These are phyloP conservation scores for Lolium rigidum DNA, from an alignment of 176 grass and related monocot genomes.

Conservation along the genomic window DNA sequence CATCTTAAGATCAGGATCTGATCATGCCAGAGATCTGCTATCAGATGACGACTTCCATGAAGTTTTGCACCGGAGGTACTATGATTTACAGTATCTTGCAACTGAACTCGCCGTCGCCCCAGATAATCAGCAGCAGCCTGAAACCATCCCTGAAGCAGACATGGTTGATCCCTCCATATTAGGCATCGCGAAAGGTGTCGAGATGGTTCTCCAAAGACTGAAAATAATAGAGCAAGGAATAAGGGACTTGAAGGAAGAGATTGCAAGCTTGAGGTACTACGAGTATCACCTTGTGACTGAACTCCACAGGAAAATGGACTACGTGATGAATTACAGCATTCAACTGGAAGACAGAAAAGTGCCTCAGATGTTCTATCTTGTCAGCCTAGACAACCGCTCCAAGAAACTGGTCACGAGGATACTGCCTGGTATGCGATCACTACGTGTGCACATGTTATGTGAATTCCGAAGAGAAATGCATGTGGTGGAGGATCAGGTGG, in stretches of 20 bases:
- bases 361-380: conserved; percentile 89
- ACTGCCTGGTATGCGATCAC: conserved; percentile 69
- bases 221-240: conserved; percentile 90
- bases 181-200: conserved; percentile 90
- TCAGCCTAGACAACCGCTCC: conserved; percentile 59
- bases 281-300: conserved; percentile 78
- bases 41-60: conserved; percentile 89
- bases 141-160: conserved; percentile 43
- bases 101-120: conserved; percentile 58
- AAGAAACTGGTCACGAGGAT: conserved; percentile 78
- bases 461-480: conserved; percentile 90
- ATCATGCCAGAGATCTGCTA: conserved; percentile 76
- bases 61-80: conserved; percentile 76
- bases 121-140: conserved; percentile 49
- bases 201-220: conserved; percentile 86
- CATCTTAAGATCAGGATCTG: conserved; percentile 62
- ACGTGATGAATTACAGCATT: conserved; percentile 76
- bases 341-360: conserved; percentile 84
- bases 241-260: conserved; percentile 85
- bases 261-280: conserved; percentile 81
- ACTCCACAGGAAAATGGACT: conserved; percentile 86
- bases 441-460: conserved; percentile 82
- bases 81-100: conserved; percentile 91
- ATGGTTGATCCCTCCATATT: conserved; percentile 71
- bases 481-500: conserved; percentile 86